Conservation (phyloP, 345 rosid species). For the Citrus reticulata region DNA sequence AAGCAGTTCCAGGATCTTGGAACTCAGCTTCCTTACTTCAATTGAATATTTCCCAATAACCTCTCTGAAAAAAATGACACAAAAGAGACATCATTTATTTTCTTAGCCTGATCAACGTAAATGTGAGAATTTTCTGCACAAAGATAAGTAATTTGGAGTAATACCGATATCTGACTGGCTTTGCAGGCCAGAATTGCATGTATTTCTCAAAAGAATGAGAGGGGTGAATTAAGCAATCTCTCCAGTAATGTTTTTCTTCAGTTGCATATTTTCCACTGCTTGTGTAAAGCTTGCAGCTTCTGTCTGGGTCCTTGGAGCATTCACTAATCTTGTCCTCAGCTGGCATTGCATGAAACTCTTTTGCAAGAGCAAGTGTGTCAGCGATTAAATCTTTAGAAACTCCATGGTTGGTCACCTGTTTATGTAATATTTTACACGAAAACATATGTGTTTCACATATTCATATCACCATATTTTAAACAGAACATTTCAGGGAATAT, state of each 20-base stretch:
- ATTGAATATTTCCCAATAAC: slow-evolving; percentile 9
- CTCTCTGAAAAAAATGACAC: slow-evolving; percentile 7
- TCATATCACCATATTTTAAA: background rate
- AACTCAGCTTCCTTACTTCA: slow-evolving; percentile 21
- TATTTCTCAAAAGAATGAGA: slow-evolving; percentile 17
- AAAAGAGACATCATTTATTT: background rate
- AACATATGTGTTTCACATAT: background rate
- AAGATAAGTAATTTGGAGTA: background rate
- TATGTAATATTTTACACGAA: background rate
- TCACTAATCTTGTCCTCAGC: slow-evolving; percentile 20
- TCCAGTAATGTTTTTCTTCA: slow-evolving; percentile 31
- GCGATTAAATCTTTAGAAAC: slow-evolving; percentile 20
- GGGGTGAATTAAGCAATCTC: slow-evolving; percentile 23
- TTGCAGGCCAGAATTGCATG: slow-evolving; percentile 23
- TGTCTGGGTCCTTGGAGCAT: slow-evolving; percentile 22
- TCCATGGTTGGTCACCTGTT: slow-evolving; percentile 38
- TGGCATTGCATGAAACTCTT: slow-evolving; percentile 30
- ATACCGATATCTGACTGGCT: slow-evolving; percentile 21
- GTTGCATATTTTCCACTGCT: slow-evolving; percentile 15
- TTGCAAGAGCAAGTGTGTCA: slow-evolving; percentile 19
- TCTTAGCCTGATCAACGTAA: background rate
- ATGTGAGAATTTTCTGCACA: background rate
- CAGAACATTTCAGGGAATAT: background rate
- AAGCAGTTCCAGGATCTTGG: slow-evolving; percentile 12
- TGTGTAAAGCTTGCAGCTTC: slow-evolving; percentile 28